Evolutionary conservation across 1,284 basidiomycete genomes (phyloP).

Genomic region (Leccinum griseonigrum): DNA sequence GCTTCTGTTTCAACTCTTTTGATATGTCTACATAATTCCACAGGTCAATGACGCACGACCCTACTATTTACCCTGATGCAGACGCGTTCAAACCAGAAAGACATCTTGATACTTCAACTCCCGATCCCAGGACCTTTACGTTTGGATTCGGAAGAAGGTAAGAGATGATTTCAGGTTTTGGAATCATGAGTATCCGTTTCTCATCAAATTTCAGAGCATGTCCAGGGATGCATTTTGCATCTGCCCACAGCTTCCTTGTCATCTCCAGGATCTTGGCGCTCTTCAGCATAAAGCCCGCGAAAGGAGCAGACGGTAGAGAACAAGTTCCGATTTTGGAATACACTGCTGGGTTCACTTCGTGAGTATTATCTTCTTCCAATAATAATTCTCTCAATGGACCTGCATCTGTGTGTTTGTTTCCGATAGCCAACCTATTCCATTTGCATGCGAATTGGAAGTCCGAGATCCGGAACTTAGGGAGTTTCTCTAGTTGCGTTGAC

Average conservation of each 20-base stretch:
- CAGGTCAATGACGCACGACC: slow-evolving; percentile 16
- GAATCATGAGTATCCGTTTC: background rate
- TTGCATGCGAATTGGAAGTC: slow-evolving; percentile 4
- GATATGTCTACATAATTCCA: background rate
- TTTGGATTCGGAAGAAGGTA: slow-evolving; percentile 40
- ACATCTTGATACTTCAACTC: slow-evolving; percentile 8
- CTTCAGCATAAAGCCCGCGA: slow-evolving; percentile 36
- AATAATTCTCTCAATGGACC: background rate
- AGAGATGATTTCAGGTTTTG: background rate
- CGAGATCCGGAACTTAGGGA: slow-evolving; percentile 3
- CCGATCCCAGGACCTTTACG: slow-evolving; percentile 21
- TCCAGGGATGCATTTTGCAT: slow-evolving; percentile 41
- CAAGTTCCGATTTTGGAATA: slow-evolving; percentile 27
- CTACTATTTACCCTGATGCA: slow-evolving; percentile 11
- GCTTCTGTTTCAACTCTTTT: background rate
- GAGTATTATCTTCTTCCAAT: background rate
- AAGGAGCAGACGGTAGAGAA: slow-evolving; percentile 17
- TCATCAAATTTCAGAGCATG: slow-evolving; percentile 19
- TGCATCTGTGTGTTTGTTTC: background rate
- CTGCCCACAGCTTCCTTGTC: slow-evolving; percentile 36
- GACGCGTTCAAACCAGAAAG: slow-evolving; percentile 17
- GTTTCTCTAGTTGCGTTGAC: background rate
- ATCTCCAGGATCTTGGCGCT: slow-evolving; percentile 39
- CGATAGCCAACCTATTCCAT: slow-evolving; percentile 2
- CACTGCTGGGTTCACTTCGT: slow-evolving; percentile 11